Conservation (phyloP, 106 monocot species). For the Allium fistulosum region DNA sequence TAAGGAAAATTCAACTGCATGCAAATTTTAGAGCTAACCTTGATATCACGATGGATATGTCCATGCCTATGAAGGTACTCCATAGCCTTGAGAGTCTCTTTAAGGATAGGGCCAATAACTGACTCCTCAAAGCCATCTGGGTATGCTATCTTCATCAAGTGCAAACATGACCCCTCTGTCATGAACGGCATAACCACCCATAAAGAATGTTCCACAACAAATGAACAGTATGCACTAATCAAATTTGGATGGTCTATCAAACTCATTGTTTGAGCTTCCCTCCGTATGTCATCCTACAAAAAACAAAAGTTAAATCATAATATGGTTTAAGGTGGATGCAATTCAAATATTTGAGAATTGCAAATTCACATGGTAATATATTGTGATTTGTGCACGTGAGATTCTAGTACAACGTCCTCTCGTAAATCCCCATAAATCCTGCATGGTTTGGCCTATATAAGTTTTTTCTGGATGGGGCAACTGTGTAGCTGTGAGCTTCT, state of each 20-base stretch:
- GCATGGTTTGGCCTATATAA: too few relatives aligned
- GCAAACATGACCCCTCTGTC: constrained; percentile 94
- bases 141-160: constrained; percentile 89
- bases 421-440: too few relatives aligned
- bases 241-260: constrained; percentile 96
- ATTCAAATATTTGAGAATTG: too few relatives aligned
- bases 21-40: constrained; percentile 40
- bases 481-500: too few relatives aligned
- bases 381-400: too few relatives aligned
- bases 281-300: constrained; percentile 78
- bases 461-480: too few relatives aligned
- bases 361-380: too few relatives aligned
- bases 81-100: constrained; percentile 89
- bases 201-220: constrained; percentile 79
- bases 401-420: too few relatives aligned
- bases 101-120: constrained; percentile 73
- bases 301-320: too few relatives aligned
- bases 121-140: constrained; percentile 94
- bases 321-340: too few relatives aligned
- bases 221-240: constrained; percentile 80
- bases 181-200: constrained; percentile 99
- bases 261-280: constrained; percentile 94
- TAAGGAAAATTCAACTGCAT: neutral
- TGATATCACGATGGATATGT: constrained; percentile 95
- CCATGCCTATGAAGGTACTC: constrained; percentile 98